Evolutionary conservation across 305 asterid genomes (phyloP), one percentile per base, ranked within the genome.

Genomic region (Lippia alba): DNA sequence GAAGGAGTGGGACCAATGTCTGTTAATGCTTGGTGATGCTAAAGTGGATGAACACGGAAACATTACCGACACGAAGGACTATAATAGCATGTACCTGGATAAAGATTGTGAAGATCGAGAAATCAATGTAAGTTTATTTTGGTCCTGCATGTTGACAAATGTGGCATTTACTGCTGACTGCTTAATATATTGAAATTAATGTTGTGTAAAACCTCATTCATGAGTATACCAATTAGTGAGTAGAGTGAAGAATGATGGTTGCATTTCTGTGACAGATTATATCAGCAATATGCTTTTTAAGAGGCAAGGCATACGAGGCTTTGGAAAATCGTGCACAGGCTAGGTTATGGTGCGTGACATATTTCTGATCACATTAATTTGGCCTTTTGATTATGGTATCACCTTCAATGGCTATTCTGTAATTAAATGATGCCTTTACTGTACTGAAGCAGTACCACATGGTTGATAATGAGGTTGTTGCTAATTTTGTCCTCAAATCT

Each of bases 1-100:
- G 61, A 91, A 91, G 83, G 98, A 95, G 86, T 95, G 99, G 99
- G 97, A 92, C 82, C 98, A 95, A 69, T 95, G 99, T 68, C 85
- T 90, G 67, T 80, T 80, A 65, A 92, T 92, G 97, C 96, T 95
- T 61, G 99, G 98, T 73, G 97, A 92, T 83, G 96, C 96, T 36
- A 89, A 86, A 70, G 96, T 95, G 62, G 98, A 95, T 76, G 98
- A 95, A 79, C 83, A 89, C 78, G 99, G 99, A 56, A 92, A 91
- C 81, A 80, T 90, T 79, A 85, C 92, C 0, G 96, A 87, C 71
- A 75, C 91, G 56, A 91, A 87, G 82, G 99, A 95, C 59, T 89
- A 71, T 76, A 85, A 61, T 61, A 82, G 82, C 86, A 92, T 86
- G 90, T 86, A 87, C 78, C 84, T 90, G 82, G 97, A 95, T 71